Evolutionary conservation across 192 early-diverging fungal species (phyloP), one percentile per base, ranked within the genome.

Genomic region (Irineochytrium annulatum): DNA sequence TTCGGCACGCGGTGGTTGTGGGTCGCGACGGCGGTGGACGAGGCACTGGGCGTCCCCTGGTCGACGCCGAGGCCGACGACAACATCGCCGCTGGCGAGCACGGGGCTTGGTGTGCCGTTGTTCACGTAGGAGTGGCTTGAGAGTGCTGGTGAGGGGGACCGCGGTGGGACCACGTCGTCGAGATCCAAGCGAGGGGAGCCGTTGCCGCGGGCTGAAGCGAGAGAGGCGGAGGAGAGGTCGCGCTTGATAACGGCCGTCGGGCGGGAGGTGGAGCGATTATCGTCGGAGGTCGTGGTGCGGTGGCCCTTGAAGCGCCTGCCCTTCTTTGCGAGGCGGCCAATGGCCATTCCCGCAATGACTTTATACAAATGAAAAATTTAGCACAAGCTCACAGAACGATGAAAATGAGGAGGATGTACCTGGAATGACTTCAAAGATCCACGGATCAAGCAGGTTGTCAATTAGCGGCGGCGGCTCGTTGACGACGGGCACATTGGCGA

Each of bases 371-470:
- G 2, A 8, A 8, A n/a, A 8, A 37, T 17, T 0, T 1, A 59
- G 20, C 24, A 45, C 17, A 59, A 16, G 19, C 16, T 43, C 39
- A 13, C 16, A 13, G 49, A 22, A 28, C 19, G 13, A 52, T n/a
- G 35, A 65, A 65, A n/a, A 3, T 2, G 30, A 65, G 30, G 8
- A 31, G 22, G 22, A 66, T 34, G 43, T 30, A 76, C 74, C 70
- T 14, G 71, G 71, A n/a, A 77, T 27, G n/a, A 76, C 60, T 17
- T 70, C 70, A 11, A 74, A 29, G n/a, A 77, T 30, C 33, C 55
- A 58, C 5, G 76, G 65, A 31, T 69, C 54, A 26, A 77, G 39
- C 19, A 74, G 46, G 55, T 77, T 77, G 43, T 77, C 75, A 17
- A 77, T 30, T 3, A 77, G 35, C 3, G 71, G 71, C n/a, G 70